Conservation (phyloP, 2,329 filamentous ascomycete species). For the Botrytis hyacinthi region DNA sequence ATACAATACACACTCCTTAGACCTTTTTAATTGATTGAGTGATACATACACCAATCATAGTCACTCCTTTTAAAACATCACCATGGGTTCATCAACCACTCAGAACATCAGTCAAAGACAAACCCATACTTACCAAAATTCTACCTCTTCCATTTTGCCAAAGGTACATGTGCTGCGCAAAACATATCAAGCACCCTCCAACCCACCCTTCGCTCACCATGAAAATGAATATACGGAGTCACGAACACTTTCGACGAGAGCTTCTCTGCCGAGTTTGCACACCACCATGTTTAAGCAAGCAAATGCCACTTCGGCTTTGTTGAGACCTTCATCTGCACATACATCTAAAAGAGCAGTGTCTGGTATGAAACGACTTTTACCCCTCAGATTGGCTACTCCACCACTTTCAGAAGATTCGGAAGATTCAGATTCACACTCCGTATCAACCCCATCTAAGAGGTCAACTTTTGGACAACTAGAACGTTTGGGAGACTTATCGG, state of each 20-base stretch:
- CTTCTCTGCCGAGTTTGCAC: slow-evolving; percentile 21
- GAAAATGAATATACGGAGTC: slow-evolving; percentile 16
- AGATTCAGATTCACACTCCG: slow-evolving; percentile 1
- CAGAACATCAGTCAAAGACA: slow-evolving; percentile 21
- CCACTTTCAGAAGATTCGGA: slow-evolving; percentile 14
- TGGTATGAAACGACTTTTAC: slow-evolving; percentile 33
- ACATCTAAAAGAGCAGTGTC: slow-evolving; percentile 29
- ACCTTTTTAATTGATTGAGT: background rate
- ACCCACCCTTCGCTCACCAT: slow-evolving; percentile 16
- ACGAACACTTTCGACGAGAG: slow-evolving; percentile 11
- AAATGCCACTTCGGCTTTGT: background rate
- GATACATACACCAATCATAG: slow-evolving; percentile 5
- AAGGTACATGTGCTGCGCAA: slow-evolving; percentile 22
- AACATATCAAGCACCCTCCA: slow-evolving; percentile 22
- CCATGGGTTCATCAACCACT: slow-evolving; percentile 1
- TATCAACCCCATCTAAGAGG: slow-evolving; percentile 12
- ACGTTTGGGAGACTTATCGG: slow-evolving; percentile 9
- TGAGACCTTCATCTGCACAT: slow-evolving; percentile 17
- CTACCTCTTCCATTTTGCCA: background rate
- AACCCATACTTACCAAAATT: slow-evolving; percentile 9
- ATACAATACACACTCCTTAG: background rate
- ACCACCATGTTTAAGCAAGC: slow-evolving; percentile 21
- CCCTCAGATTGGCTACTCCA: slow-evolving; percentile 29
- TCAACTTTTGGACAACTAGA: slow-evolving; percentile 16
- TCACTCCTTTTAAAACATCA: slow-evolving; percentile 13